Evolutionary conservation across 257 asterid species (phyloP), one percentile per base, ranked within the genome.

Genomic region (Anisodus acutangulus): DNA sequence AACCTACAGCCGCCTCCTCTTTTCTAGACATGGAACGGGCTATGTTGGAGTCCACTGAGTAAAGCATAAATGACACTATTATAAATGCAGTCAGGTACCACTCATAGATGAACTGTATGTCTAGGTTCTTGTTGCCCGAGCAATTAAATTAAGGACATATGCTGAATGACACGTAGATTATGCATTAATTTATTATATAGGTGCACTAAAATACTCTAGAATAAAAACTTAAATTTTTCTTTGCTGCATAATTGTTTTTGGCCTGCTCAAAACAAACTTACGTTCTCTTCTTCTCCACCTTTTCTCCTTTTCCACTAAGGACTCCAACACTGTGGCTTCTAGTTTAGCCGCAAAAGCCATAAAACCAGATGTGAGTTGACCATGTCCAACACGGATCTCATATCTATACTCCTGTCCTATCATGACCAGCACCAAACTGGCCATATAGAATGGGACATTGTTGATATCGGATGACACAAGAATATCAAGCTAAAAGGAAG

Each of bases 401-500:
- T 67, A 67, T 67, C 22, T 67, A 35, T 10, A 67, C 49, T 15
- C 2, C 22, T 35, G 74, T 67, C 19, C 3, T 41, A 39, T 69
- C 78, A 69, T 69, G 78, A 39, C 78, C 78, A 69, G 9, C 31
- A 69, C 78, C 19, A 15, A 69, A 69, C 13, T 69, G 54, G 26
- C 53, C 26, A 59, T 13, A 68, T 39, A 6, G 53, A 39, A 37
- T 16, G 3, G 53, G 13, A 16, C 53, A 68, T 39, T 39, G 54
- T 69, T 69, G 47, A 69, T 39, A 39, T 8, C 11, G 6, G 39
- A 16, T 69, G 26, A 16, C 53, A 6, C 5, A 41, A 69, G 53
- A 68, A 69, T 69, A 43, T 69, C 78, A 69, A 69, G 53, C 31
- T 69, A 69, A 69, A 39, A 16, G 78, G 78, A 69, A 69, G 26